Evolutionary conservation across 768 basidiomycete genomes (phyloP), one percentile per base, ranked within the genome.

Genomic region (Lactifluus pinguis): DNA sequence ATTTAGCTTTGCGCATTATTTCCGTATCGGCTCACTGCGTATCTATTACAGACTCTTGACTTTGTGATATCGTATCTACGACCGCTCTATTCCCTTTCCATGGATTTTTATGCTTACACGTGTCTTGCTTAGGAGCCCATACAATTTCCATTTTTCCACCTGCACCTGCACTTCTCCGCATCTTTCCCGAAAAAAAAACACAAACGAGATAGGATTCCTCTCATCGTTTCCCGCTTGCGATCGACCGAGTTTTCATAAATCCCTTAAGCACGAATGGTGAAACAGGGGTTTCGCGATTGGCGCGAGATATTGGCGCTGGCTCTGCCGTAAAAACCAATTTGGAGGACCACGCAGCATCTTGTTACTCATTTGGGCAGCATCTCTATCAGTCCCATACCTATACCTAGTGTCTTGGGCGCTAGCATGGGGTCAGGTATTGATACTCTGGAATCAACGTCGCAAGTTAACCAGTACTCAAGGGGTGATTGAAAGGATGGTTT

Each of bases 1-100:
- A 62, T 62, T 49, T 53, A 49, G 56, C 57, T 50, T 57, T 50
- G 36, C 36, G 25, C 60, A 57, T 57, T 36, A 17, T 52, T 48
- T 19, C 2, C 21, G 36, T 52, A 39, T 19, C n/a, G 30, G 32
- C 48, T 60, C 59, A 55, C 21, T 19, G 21, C 17, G 32, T 58
- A 53, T 48, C 50, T 39, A 57, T 57, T 38, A 34, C 61, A 53
- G 52, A 58, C 56, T 6, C 39, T 53, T 25, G 25, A 34, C 52
- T 52, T 47, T 44, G 17, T 39, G 45, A 36, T 53, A 53, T 61
- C 50, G n/a, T 52, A 56, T 55, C 56, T 57, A 55, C 32, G 29
- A 17, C 50, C 61, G 51, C 47, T 57, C 38, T 54, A 58, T 51
- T 44, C 29, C 52, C 55, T 36, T 32, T 51, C 15, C 52, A 45